Percentiles rank a stretch among this genome's conserved stretches.
phyloP scores from a whole-genome alignment of 768 basidiomycete species.

The Xanthoconium purpureum region DNA sequence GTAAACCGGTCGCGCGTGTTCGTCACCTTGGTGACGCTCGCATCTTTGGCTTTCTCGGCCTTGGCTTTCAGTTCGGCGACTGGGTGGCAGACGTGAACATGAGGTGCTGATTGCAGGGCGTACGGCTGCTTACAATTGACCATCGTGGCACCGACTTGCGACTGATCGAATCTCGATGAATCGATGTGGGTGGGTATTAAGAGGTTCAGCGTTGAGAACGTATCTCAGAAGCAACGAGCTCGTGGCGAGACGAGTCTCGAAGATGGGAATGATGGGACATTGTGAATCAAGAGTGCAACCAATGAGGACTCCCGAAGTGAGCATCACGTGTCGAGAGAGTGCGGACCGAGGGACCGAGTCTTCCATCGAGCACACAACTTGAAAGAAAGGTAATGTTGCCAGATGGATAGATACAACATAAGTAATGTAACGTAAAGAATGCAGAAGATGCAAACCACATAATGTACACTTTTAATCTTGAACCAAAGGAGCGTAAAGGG shows the following conservation, averaged over 20 bases:
- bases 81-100: conserved; percentile 18
- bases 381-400: no score
- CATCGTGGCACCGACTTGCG: conserved; percentile 14
- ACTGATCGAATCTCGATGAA: neutral
- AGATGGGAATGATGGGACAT: neutral
- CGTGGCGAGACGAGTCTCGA: neutral
- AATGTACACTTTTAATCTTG: conserved; percentile 12
- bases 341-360: neutral
- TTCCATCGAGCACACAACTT: no score
- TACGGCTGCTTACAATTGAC: conserved; percentile 28
- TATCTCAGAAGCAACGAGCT: no score
- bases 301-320: neutral
- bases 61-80: conserved; percentile 67
- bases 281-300: no score
- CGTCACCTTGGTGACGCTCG: conserved; percentile 47
- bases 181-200: neutral
- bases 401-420: conserved; percentile 10
- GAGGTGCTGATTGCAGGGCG: conserved; percentile 1
- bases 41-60: conserved; percentile 60
- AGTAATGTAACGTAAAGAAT: conserved; percentile 1
- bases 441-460: neutral
- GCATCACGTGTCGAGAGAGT: neutral
- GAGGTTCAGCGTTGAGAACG: neutral
- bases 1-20: conserved; percentile 52
- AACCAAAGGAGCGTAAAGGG: conserved; percentile 7